Evolutionary conservation across 2,329 filamentous ascomycete species (phyloP), one percentile per base, ranked within the genome.

Genomic region (Ploettnerulaceae sp.): DNA sequence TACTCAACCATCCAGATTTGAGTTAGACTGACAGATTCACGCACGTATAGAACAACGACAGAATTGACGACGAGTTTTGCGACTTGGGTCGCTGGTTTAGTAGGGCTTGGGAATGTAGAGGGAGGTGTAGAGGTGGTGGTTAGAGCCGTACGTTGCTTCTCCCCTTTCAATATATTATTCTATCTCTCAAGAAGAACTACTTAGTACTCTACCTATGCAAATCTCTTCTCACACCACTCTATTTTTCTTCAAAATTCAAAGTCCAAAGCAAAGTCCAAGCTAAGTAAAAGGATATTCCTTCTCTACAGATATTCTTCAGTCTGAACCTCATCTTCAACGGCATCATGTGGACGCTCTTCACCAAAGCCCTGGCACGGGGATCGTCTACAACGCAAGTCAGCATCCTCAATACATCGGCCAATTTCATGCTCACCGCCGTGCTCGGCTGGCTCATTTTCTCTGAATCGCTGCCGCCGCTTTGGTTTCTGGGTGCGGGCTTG

Each of bases 331-430:
- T 61, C 17, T 61, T 62, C 51, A 62, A 62, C 45, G 55, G 51
- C 29, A 59, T 62, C 66, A 91, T 91, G 86, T 91, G 86, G 86
- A 81, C 83, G 0, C 75, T 91, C 37, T 91, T 90, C 69, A 91
- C 86, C 5, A 77, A 79, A 39, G 86, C 86, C 42, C 76, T 91
- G n/a, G 80, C 85, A 0, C 75, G 77, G 14, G 84, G 85, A 11
- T 76, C 77, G 48, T 89, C 84, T 1, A 89, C 86, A 7, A 87
- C 86, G 0, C 84, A 88, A 61, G 86, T 90, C 38, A 84, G 80
- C 56, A 84, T 91, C 63, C 80, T 91, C 65, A 91, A 91, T 66
- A 90, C 86, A 2, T 87, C 84, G 11, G 75, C 84, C 47, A 91
- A 91, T 68, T 91, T 91, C 65, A 75, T 91, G 67, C 67, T 89